Base-by-base conservation (phyloP, 257 asterid species). In the Nicotiana attenuata region DNA sequence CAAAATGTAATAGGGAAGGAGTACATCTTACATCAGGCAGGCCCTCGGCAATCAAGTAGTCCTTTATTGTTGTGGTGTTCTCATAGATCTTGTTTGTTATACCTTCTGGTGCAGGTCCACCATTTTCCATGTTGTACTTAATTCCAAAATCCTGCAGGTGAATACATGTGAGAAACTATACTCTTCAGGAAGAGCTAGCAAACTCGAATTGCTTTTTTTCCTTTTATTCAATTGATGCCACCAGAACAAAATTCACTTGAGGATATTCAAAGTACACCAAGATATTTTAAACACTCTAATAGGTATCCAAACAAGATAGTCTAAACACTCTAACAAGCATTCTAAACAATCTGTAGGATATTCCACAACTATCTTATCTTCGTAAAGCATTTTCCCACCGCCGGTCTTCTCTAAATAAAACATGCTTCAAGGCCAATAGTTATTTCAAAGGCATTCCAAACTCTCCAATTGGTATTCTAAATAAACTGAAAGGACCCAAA, bases 51-150 rank as follows among this genome's bases (percentile, higher is more conserved):
- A 89, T 89, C 76, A 94, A 87, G 88, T 96, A 96, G 86, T 92
- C 98, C 86, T 92, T 92, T 87, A 96, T 94, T 33, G 97, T 90
- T 77, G 95, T 94, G 28, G 99, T 96, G 88, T 92, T 96, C 80
- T 92, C 81, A 86, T 90, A 94, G 65, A 96, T 94, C 91, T 92
- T 93, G 82, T 94, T 92, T 1, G 99, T 96, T 85, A 94, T 89
- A 82, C 95, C 96, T 90, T 96, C 99, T 5, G 97, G 97, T 76
- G 99, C 99, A 84, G 99, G 99, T 80, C 99, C 99, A 83, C 99
- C 99, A 89, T 96, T 96, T 88, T 92, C 99, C 99, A 96, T 96
- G 92, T 94, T 96, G 93, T 96, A 96, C 85, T 96, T 96, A 83
- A 96, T 94, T 85, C 99, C 99, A 86, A 96, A 96, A 83, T 96